Percentiles rank a stretch among this genome's conserved stretches.
These are phyloP conservation scores for Capsella rubella DNA, from an alignment of 441 rosid genomes.

Conservation along the genomic window DNA sequence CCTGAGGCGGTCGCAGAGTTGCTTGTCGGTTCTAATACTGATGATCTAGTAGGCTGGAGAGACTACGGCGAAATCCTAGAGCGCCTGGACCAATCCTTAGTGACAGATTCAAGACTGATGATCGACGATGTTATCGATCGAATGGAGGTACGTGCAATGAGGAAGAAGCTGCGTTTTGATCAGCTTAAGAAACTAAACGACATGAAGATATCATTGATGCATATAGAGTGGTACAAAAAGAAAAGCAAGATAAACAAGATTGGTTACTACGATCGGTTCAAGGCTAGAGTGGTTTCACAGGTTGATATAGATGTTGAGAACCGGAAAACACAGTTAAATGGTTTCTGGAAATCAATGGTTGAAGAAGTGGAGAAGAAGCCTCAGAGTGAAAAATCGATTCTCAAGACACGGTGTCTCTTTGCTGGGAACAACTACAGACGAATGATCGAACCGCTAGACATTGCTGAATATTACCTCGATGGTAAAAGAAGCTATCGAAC, in stretches of 20 bases:
- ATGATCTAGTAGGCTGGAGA: not conserved
- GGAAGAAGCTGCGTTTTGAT: slow-evolving; percentile 43
- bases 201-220: slow-evolving; percentile 52
- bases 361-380: slow-evolving; percentile 60
- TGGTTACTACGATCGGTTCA: slow-evolving; percentile 66
- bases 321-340: slow-evolving; percentile 46
- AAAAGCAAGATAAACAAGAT: slow-evolving; percentile 8
- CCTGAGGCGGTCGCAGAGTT: slow-evolving; percentile 48
- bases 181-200: slow-evolving; percentile 46
- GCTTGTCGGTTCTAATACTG: slow-evolving; percentile 14
- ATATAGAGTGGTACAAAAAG: slow-evolving; percentile 73
- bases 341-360: slow-evolving; percentile 53
- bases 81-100: slow-evolving; percentile 4
- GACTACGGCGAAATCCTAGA: not conserved
- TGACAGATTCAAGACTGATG: slow-evolving; percentile 13
- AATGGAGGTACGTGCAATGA: slow-evolving; percentile 41
- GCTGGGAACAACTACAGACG: slow-evolving; percentile 60
- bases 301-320: not conserved
- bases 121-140: slow-evolving; percentile 27
- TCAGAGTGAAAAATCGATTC: slow-evolving; percentile 42
- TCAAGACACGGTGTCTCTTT: slow-evolving; percentile 46
- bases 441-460: slow-evolving; percentile 74
- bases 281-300: slow-evolving; percentile 21
- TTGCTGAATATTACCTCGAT: slow-evolving; percentile 56
- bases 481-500: slow-evolving; percentile 45